Conservation (phyloP, 371 early-diverging fungal genomes). For the Entomophthora muscae region DNA sequence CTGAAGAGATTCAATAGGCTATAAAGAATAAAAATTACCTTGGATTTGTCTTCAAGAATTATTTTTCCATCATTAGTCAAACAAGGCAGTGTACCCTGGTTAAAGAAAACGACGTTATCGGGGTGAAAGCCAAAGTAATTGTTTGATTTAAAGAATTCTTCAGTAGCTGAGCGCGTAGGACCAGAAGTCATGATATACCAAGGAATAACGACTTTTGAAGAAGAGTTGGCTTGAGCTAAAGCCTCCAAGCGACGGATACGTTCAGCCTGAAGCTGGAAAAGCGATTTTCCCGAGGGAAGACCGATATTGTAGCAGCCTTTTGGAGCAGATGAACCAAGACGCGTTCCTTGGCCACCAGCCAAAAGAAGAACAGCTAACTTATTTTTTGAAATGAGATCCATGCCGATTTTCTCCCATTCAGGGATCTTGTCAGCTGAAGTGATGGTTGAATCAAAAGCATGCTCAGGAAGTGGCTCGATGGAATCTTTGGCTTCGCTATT, state of each 20-base stretch:
- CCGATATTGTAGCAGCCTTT: conserved; percentile 88
- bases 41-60: conserved; percentile 31
- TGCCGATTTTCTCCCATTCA: conserved; percentile 57
- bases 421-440: conserved; percentile 28
- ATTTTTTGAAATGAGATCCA: conserved; percentile 57
- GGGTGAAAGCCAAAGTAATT: conserved; percentile 47
- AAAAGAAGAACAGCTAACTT: conserved; percentile 87
- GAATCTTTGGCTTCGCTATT: conserved; percentile 23
- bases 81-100: conserved; percentile 51
- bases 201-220: conserved; percentile 28
- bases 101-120: conserved; percentile 48
- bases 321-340: conserved; percentile 71
- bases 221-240: conserved; percentile 24
- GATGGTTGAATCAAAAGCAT: conserved; percentile 55
- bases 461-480: conserved; percentile 59
- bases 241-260: conserved; percentile 70
- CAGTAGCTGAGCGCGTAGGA: conserved; percentile 45
- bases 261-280: conserved; percentile 87
- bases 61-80: conserved; percentile 44
- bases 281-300: conserved; percentile 65
- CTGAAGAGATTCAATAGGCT: conserved; percentile 12
- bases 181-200: conserved; percentile 76
- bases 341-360: conserved; percentile 83
- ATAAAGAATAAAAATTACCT: conserved; percentile 5
- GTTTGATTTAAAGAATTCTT: conserved; percentile 36